A percentile compares a stretch with the other conserved stretches of the same genome.
phyloP scores from a whole-genome alignment of 306 rosid species.

The Inga laurina region DNA sequence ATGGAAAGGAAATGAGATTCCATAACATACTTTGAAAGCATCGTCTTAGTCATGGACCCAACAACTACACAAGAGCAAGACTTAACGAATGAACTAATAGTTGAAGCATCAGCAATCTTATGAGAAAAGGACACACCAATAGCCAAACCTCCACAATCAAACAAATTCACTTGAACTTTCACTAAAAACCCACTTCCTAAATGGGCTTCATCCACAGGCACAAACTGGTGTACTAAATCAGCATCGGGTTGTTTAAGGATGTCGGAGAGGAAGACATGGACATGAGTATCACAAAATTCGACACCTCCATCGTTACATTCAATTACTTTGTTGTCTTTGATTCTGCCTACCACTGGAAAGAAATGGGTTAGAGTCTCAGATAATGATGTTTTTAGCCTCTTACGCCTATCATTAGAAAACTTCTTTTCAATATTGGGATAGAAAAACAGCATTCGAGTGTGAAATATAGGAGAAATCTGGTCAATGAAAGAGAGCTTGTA shows the following conservation, averaged over 20 bases:
- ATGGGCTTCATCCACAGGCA: conserved; percentile 1
- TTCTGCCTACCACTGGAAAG: conserved; percentile 48
- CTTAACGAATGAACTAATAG: conserved; percentile 30
- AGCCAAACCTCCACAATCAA: conserved; percentile 45
- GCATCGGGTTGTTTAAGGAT: conserved; percentile 34
- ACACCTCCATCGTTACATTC: conserved; percentile 41
- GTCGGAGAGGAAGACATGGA: conserved; percentile 16
- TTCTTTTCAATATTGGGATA: background rate
- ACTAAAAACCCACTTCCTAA: background rate
- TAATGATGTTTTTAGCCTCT: conserved; percentile 29
- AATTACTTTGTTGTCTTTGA: conserved; percentile 27
- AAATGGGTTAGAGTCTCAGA: conserved; percentile 29
- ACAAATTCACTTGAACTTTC: conserved; percentile 36
- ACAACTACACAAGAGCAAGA: conserved; percentile 29
- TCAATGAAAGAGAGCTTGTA: background rate
- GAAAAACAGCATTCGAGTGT: conserved; percentile 5
- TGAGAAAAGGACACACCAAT: conserved; percentile 37
- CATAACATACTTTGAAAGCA: background rate
- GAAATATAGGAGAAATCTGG: background rate
- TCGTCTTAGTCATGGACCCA: background rate
- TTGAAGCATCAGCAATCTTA: conserved; percentile 41
- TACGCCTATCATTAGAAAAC: background rate
- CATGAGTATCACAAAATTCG: conserved; percentile 33
- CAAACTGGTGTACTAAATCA: conserved; percentile 16
- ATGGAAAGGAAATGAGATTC: conserved; percentile 4